A percentile compares a stretch with the other conserved stretches of the same genome.
These are phyloP conservation scores for Corynespora cassiicola DNA, from an alignment of 2,329 filamentous ascomycete genomes.

Conservation along the genomic window DNA sequence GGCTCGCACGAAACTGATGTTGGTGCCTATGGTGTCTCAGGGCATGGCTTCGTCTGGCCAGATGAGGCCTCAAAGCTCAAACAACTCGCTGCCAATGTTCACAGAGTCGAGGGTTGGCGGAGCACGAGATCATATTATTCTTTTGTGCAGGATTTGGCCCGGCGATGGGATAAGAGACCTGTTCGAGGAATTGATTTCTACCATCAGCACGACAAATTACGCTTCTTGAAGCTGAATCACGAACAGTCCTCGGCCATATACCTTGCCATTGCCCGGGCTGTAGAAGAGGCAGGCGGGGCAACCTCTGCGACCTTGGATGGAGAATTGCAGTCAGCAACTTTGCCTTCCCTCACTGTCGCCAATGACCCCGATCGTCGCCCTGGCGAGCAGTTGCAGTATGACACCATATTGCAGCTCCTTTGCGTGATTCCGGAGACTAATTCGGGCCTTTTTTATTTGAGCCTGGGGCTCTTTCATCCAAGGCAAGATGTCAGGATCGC, in stretches of 20 bases:
- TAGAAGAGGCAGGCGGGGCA: slow-evolving; percentile 56
- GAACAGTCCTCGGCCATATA: slow-evolving; percentile 85
- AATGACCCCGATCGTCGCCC: slow-evolving; percentile 31
- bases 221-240: slow-evolving; percentile 78
- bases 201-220: slow-evolving; percentile 90
- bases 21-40: slow-evolving; percentile 64
- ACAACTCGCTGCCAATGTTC: slow-evolving; percentile 90
- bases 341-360: slow-evolving; percentile 26
- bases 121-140: slow-evolving; percentile 95
- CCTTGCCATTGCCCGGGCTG: slow-evolving; percentile 75
- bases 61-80: slow-evolving; percentile 81
- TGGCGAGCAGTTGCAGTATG: slow-evolving; percentile 40
- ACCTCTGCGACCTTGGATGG: slow-evolving; percentile 20
- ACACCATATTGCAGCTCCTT: slow-evolving; percentile 66
- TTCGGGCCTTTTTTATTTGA: slow-evolving; percentile 88
- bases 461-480: slow-evolving; percentile 90
- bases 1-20: slow-evolving; percentile 70
- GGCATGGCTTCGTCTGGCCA: slow-evolving; percentile 95
- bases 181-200: slow-evolving; percentile 85
- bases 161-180: slow-evolving; percentile 56
- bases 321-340: slow-evolving; percentile 23
- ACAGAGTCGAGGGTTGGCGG: slow-evolving; percentile 94
- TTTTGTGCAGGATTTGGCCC: slow-evolving; percentile 72
- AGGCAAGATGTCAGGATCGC: slow-evolving; percentile 78
- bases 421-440: slow-evolving; percentile 84